A percentile compares a stretch with the other conserved stretches of the same genome.
Evolutionary conservation across 441 rosid species (phyloP).

Genomic region (Adansonia madagascariensis): DNA sequence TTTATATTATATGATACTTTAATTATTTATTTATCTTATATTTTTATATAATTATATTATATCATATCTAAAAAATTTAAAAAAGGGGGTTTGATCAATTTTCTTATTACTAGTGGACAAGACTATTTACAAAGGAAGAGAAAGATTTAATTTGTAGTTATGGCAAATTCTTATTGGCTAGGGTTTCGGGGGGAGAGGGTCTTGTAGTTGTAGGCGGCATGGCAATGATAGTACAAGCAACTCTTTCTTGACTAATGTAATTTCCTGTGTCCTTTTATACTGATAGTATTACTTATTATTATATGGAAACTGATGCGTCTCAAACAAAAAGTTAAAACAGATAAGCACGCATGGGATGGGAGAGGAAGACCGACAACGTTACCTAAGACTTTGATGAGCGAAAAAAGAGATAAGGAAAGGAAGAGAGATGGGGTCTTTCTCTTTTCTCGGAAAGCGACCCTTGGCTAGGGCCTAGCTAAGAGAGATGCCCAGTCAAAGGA

Average conservation of each 20-base stretch:
- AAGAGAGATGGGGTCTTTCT: conserved; percentile 29
- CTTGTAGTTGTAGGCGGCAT: not conserved
- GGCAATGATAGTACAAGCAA: not conserved
- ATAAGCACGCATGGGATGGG: conserved; percentile 57
- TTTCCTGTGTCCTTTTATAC: not conserved
- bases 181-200: not conserved
- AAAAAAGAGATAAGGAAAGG: conserved; percentile 13
- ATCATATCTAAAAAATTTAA: too few relatives aligned
- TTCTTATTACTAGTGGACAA: conserved; percentile 25
- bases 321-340: conserved; percentile 41
- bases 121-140: not conserved
- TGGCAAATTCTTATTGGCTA: not conserved
- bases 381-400: conserved; percentile 25
- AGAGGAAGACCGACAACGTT: conserved; percentile 36
- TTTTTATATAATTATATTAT: too few relatives aligned
- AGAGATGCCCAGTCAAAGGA: conserved; percentile 41
- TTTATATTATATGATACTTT: too few relatives aligned
- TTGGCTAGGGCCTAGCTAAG: not conserved
- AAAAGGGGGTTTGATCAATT: not conserved
- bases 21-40: too few relatives aligned
- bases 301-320: not conserved
- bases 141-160: not conserved
- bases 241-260: not conserved
- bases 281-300: not conserved
- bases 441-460: conserved; percentile 70